These are phyloP conservation scores for Mortierella polycephala DNA, from an alignment of 371 early-diverging fungal species.

Conservation along the genomic window DNA sequence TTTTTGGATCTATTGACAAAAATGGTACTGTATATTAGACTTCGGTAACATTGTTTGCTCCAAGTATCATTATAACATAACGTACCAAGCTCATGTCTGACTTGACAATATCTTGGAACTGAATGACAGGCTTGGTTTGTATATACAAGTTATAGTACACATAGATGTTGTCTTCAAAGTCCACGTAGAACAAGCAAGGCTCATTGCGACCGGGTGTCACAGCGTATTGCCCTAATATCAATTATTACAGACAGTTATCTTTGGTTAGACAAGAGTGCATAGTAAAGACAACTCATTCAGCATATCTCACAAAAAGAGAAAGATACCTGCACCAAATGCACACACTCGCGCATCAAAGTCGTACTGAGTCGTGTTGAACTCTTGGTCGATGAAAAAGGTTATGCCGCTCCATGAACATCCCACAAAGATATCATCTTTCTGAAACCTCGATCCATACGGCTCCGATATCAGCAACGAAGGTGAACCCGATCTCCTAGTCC, in stretches of 20 bases:
- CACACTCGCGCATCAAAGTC: slow-evolving; percentile 85
- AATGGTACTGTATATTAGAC: neutral
- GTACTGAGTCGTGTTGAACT: slow-evolving; percentile 77
- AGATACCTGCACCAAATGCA: slow-evolving; percentile 78
- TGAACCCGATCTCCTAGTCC: slow-evolving; percentile 3
- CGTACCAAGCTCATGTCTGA: slow-evolving; percentile 29
- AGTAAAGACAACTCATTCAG: neutral
- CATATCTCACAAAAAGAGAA: neutral
- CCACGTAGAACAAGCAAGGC: slow-evolving; percentile 84
- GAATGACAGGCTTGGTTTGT: slow-evolving; percentile 41
- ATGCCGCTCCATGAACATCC: slow-evolving; percentile 85
- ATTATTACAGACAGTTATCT: neutral
- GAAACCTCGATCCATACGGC: slow-evolving; percentile 43
- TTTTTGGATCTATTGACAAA: slow-evolving; percentile 5
- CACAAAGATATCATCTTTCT: slow-evolving; percentile 75
- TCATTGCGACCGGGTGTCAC: slow-evolving; percentile 75
- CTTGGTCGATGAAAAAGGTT: slow-evolving; percentile 76
- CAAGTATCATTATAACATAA: neutral
- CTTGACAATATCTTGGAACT: slow-evolving; percentile 43
- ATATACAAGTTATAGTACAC: slow-evolving; percentile 79
- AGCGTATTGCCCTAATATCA: slow-evolving; percentile 66
- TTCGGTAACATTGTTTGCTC: neutral
- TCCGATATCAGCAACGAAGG: slow-evolving; percentile 41
- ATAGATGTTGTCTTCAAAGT: slow-evolving; percentile 85
- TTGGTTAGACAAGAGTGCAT: neutral